Conservation (phyloP, 371 early-diverging fungal genomes). For the Dinochytrium kinnereticum region DNA sequence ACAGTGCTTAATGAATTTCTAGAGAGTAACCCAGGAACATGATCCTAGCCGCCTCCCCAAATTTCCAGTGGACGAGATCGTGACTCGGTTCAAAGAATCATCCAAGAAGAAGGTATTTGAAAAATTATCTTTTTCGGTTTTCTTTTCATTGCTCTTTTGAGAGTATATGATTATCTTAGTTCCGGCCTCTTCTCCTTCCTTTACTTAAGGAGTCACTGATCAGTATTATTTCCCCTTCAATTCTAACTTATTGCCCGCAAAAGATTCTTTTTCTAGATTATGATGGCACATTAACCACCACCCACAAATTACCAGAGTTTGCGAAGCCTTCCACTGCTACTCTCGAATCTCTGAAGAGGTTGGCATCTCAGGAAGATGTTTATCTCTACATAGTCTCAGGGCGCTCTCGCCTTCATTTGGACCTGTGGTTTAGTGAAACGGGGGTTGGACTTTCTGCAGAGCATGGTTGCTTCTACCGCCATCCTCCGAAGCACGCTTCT, state of each 20-base stretch:
- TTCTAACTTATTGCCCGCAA: no score
- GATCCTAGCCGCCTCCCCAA: conserved; percentile 67
- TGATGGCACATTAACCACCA: conserved; percentile 90
- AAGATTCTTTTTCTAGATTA: conserved; percentile 90
- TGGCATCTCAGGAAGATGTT: conserved; percentile 77
- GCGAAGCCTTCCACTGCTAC: conserved; percentile 77
- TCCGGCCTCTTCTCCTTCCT: not conserved
- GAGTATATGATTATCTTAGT: not conserved
- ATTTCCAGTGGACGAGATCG: conserved; percentile 42
- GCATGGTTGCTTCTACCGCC: conserved; percentile 93
- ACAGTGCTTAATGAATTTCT: not conserved
- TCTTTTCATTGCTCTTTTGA: not conserved
- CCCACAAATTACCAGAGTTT: conserved; percentile 87
- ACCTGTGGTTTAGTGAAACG: conserved; percentile 84
- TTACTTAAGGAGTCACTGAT: no score
- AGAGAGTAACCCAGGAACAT: conserved; percentile 73
- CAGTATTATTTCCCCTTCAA: no score
- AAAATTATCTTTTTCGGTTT: conserved; percentile 2
- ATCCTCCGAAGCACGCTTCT: conserved; percentile 62
- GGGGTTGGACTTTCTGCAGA: conserved; percentile 92
- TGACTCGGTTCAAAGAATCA: conserved; percentile 38
- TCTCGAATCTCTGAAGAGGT: conserved; percentile 67
- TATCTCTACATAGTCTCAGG: conserved; percentile 93
- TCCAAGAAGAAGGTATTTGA: conserved; percentile 48
- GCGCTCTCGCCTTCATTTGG: conserved; percentile 68